Conservation (phyloP, 176 grass and related monocot genomes). For the Oropetium thomaeum region DNA sequence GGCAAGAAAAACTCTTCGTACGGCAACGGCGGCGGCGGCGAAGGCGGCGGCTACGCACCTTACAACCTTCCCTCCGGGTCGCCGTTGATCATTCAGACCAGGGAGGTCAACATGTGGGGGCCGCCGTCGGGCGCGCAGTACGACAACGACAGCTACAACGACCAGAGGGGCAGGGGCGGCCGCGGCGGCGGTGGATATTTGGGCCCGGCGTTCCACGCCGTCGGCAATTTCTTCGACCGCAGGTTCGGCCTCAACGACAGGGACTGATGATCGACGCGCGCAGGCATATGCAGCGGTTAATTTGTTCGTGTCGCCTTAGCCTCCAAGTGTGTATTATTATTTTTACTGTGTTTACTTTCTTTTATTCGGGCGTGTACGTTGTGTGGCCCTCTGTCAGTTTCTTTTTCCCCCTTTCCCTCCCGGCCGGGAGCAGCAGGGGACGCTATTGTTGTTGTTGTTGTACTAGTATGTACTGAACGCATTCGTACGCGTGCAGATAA, state of each 20-base stretch:
- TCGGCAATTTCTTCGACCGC: slow-evolving; percentile 46
- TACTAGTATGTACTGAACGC: neutral
- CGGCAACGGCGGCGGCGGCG: neutral
- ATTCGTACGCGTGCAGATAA: no score
- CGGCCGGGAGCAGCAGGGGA: no score
- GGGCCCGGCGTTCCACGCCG: slow-evolving; percentile 26
- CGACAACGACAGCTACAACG: neutral
- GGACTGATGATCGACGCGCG: neutral
- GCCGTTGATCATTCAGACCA: slow-evolving; percentile 35
- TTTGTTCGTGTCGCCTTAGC: no score
- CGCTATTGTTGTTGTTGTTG: neutral
- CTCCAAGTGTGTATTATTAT: no score
- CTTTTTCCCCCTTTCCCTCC: neutral
- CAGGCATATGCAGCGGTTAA: no score
- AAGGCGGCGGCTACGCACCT: neutral
- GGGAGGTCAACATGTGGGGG: slow-evolving; percentile 35
- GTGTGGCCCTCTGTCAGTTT: neutral
- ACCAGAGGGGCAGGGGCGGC: slow-evolving; percentile 2
- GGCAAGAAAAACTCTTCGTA: neutral
- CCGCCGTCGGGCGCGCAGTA: neutral
- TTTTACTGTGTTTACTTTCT: no score
- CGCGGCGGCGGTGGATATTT: slow-evolving; percentile 37
- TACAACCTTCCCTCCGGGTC: slow-evolving; percentile 17
- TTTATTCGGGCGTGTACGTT: no score
- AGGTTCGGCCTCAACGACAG: slow-evolving; percentile 16